Conservation (phyloP, 192 early-diverging fungal species). For the Dissophora ornata region DNA sequence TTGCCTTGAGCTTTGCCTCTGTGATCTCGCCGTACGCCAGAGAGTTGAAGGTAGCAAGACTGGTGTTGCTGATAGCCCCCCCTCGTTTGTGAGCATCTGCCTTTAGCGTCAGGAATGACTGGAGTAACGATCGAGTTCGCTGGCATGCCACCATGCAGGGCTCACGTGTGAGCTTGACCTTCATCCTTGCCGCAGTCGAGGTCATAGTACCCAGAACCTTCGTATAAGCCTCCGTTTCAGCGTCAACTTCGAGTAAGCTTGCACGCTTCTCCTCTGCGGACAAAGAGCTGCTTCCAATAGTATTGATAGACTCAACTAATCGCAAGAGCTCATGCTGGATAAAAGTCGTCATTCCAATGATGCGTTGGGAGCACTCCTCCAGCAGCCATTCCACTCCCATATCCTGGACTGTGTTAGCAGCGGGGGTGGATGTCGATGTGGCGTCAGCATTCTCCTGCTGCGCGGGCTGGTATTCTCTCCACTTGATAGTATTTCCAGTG, state of each 20-base stretch:
- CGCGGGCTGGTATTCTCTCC: constrained; percentile 26
- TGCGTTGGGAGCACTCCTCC: constrained; percentile 14
- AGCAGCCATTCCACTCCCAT: constrained; percentile 22
- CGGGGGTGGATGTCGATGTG: neutral
- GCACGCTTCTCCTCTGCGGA: constrained; percentile 21
- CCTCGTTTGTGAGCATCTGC: constrained; percentile 50
- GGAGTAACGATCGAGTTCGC: constrained; percentile 23
- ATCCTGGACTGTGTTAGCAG: neutral
- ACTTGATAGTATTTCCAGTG: constrained; percentile 13
- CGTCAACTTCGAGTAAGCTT: constrained; percentile 16
- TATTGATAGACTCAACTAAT: constrained; percentile 36
- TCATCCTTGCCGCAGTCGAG: constrained; percentile 16
- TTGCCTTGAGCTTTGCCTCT: constrained; percentile 49
- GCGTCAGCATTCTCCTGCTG: too few species aligned
- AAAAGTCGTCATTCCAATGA: constrained; percentile 26
- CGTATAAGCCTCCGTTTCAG: constrained; percentile 29
- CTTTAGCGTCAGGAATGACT: constrained; percentile 43
- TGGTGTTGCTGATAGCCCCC: constrained; percentile 50
- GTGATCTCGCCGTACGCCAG: constrained; percentile 56
- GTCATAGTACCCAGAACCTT: constrained; percentile 23
- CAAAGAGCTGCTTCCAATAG: constrained; percentile 4
- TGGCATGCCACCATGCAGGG: constrained; percentile 36
- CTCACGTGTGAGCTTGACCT: constrained; percentile 14
- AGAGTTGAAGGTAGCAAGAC: constrained; percentile 54
- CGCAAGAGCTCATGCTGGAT: constrained; percentile 46